Percentiles rank a stretch among this genome's conserved stretches.
These are phyloP conservation scores for Yamadazyma insecticola DNA, from an alignment of 805 yeast genomes.

Conservation along the genomic window DNA sequence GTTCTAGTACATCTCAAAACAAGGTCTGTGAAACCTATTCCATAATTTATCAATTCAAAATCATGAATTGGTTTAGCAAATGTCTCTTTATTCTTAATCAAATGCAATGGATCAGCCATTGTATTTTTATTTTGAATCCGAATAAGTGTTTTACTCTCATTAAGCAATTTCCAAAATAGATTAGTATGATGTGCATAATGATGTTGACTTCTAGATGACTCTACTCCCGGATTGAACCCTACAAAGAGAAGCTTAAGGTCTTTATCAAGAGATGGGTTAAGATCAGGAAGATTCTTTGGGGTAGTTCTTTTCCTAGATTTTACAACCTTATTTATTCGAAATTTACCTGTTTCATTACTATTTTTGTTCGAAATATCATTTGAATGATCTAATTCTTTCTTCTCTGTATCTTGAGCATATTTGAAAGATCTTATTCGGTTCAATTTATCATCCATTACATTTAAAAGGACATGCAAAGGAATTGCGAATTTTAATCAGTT, in stretches of 20 bases:
- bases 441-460: no score
- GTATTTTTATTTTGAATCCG: no score
- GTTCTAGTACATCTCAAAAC: conserved; percentile 60
- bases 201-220: conserved; percentile 58
- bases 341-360: no score
- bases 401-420: no score
- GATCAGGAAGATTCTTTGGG: conserved; percentile 4
- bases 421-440: no score
- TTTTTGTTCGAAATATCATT: no score
- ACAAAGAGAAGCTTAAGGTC: conserved; percentile 46
- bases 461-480: no score
- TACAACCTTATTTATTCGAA: no score
- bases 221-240: conserved; percentile 71
- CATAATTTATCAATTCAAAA: conserved; percentile 35
- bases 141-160: conserved; percentile 26
- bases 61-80: conserved; percentile 33
- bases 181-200: conserved; percentile 71
- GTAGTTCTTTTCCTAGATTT: background rate
- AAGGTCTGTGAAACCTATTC: conserved; percentile 69
- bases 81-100: conserved; percentile 2
- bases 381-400: no score
- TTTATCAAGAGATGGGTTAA: conserved; percentile 23
- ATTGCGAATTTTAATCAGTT: no score
- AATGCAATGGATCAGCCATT: no score
- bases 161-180: conserved; percentile 61